Percentiles rank a stretch among this genome's conserved stretches.
phyloP scores from a whole-genome alignment of 495 filamentous ascomycete genomes.

The Penicillium pancosmium region DNA sequence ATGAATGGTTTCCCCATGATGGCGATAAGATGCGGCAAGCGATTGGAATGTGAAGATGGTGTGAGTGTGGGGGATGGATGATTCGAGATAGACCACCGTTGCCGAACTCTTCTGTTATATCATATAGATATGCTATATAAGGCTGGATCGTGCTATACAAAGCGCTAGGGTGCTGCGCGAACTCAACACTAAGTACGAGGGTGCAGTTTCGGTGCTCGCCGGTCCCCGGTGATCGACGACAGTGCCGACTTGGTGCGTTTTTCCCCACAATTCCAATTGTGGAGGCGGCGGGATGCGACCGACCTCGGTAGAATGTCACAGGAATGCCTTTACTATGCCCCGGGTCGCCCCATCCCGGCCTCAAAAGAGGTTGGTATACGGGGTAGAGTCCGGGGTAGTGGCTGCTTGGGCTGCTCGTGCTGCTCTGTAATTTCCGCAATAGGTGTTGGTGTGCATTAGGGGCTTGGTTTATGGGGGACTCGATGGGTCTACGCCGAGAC shows the following conservation, averaged over 20 bases:
- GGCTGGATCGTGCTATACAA: neutral
- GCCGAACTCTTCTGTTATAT: constrained; percentile 1
- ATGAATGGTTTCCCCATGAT: constrained; percentile 17
- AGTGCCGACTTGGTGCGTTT: constrained; percentile 5
- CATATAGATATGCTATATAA: neutral
- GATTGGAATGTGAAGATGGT: neutral
- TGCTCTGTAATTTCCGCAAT: neutral
- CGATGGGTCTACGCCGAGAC: constrained; percentile 5
- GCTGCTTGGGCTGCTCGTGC: neutral
- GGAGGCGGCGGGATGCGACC: constrained; percentile 7
- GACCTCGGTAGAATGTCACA: constrained; percentile 2
- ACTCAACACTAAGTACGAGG: constrained; percentile 4
- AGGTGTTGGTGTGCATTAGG: constrained; percentile 2
- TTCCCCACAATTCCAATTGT: constrained; percentile 8
- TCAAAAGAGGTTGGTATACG: constrained; percentile 5
- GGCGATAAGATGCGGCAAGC: neutral
- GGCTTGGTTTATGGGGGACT: constrained; percentile 1
- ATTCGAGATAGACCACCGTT: neutral
- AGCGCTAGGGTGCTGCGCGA: constrained; percentile 1
- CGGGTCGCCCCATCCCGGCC: constrained; percentile 8
- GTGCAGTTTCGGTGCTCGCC: constrained; percentile 6
- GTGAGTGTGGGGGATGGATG: neutral
- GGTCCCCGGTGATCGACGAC: constrained; percentile 7
- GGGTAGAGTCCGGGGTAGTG: constrained; percentile 8
- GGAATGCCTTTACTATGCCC: constrained; percentile 1